phyloP scores from a whole-genome alignment of 148 eudicot genomes.

The Rhododendron mucronatum region DNA sequence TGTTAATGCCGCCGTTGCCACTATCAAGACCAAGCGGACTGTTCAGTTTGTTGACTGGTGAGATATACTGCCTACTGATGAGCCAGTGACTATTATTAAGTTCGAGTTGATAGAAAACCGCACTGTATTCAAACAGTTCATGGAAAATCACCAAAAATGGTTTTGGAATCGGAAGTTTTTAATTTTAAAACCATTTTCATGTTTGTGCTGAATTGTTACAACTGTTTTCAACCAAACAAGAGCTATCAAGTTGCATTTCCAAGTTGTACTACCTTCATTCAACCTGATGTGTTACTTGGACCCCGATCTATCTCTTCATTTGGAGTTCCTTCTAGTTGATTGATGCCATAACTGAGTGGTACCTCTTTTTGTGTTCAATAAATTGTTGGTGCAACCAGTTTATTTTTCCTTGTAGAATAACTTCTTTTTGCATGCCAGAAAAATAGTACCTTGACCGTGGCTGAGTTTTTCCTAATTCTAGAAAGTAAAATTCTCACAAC shows the following conservation, averaged over 20 bases:
- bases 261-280: not conserved
- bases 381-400: not conserved
- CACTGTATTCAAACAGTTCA: not conserved
- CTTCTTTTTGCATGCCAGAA: not conserved
- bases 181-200: not conserved
- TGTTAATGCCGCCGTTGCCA: conserved; percentile 59
- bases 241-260: not conserved
- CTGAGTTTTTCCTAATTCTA: not conserved
- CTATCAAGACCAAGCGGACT: conserved; percentile 56
- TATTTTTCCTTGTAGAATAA: not conserved
- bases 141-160: not conserved
- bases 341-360: not conserved
- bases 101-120: not conserved
- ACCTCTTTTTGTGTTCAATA: not conserved
- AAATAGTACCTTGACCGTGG: not conserved
- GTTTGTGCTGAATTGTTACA: not conserved
- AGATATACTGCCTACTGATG: conserved; percentile 13
- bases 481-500: not conserved
- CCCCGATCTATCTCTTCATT: not conserved
- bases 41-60: conserved; percentile 74
- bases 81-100: not conserved
- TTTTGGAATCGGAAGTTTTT: not conserved
- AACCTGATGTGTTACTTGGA: not conserved
- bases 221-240: not conserved
- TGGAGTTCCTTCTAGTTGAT: not conserved